These are phyloP conservation scores for Cyclocybe aegerita DNA, from an alignment of 768 basidiomycete genomes.

Conservation along the genomic window DNA sequence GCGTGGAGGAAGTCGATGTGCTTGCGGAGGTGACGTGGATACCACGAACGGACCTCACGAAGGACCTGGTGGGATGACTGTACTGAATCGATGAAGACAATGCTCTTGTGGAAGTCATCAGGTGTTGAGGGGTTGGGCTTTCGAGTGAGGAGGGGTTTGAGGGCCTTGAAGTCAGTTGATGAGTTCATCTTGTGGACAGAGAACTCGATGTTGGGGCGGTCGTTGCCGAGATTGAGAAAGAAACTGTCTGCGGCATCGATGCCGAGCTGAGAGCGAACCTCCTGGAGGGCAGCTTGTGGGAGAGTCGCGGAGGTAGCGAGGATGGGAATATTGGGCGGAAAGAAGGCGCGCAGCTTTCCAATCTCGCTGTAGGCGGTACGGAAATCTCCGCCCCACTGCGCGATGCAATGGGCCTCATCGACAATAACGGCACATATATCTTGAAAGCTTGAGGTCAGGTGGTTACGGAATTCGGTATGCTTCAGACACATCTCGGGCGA, in stretches of 20 bases:
- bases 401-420: conserved; percentile 40
- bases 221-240: conserved; percentile 36
- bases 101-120: conserved; percentile 17
- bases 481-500: no score
- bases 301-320: no score
- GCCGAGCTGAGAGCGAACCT: conserved; percentile 21
- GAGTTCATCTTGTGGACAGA: conserved; percentile 21
- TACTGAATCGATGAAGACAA: conserved; percentile 24
- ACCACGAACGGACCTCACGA: conserved; percentile 12
- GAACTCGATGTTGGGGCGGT: conserved; percentile 32
- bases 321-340: no score
- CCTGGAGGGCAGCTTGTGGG: conserved; percentile 21
- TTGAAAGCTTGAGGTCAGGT: conserved; percentile 16
- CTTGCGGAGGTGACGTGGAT: conserved; percentile 7
- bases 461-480: no score
- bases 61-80: conserved; percentile 13
- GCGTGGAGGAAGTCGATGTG: conserved; percentile 26
- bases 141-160: conserved; percentile 10
- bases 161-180: conserved; percentile 20
- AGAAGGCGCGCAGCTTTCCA: no score
- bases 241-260: conserved; percentile 23
- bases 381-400: conserved; percentile 28
- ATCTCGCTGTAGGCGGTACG: conserved; percentile 27
- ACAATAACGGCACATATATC: conserved; percentile 26
- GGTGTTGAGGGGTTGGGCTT: background rate